phyloP scores from a whole-genome alignment of 768 basidiomycete species.

The Hypsizygus marmoreus region DNA sequence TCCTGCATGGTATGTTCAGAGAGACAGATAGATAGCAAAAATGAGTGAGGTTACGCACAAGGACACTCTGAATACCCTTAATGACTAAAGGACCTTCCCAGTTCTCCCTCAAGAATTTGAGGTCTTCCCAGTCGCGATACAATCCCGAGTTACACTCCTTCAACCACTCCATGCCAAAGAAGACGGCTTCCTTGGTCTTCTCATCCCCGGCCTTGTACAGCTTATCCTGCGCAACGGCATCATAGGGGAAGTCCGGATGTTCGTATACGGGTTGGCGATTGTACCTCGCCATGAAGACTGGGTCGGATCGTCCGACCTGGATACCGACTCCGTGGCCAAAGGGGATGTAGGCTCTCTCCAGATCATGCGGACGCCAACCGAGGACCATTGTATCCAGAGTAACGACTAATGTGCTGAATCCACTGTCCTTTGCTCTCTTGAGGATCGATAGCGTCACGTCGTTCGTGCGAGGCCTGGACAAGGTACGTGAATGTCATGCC shows the following conservation, averaged over 20 bases:
- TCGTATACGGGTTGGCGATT: slow-evolving; percentile 47
- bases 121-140: slow-evolving; percentile 71
- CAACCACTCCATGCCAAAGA: slow-evolving; percentile 64
- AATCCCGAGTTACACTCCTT: slow-evolving; percentile 61
- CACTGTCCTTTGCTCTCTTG: slow-evolving; percentile 61
- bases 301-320: slow-evolving; percentile 73
- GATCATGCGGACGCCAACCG: slow-evolving; percentile 79
- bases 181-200: slow-evolving; percentile 35
- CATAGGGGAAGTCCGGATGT: slow-evolving; percentile 59
- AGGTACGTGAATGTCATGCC: slow-evolving; percentile 1
- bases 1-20: slow-evolving; percentile 38
- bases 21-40: background rate
- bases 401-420: slow-evolving; percentile 73
- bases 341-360: slow-evolving; percentile 65
- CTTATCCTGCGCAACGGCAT: slow-evolving; percentile 46
- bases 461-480: slow-evolving; percentile 57
- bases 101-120: slow-evolving; percentile 65
- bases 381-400: slow-evolving; percentile 75
- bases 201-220: slow-evolving; percentile 49
- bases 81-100: slow-evolving; percentile 80
- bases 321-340: slow-evolving; percentile 65
- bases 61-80: slow-evolving; percentile 73
- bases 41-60: slow-evolving; percentile 37
- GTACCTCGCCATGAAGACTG: slow-evolving; percentile 70
- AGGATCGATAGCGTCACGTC: slow-evolving; percentile 68